Evolutionary conservation across 2,329 filamentous ascomycete genomes (phyloP), one percentile per base, ranked within the genome.

Genomic region (Colletotrichum brevisporum): DNA sequence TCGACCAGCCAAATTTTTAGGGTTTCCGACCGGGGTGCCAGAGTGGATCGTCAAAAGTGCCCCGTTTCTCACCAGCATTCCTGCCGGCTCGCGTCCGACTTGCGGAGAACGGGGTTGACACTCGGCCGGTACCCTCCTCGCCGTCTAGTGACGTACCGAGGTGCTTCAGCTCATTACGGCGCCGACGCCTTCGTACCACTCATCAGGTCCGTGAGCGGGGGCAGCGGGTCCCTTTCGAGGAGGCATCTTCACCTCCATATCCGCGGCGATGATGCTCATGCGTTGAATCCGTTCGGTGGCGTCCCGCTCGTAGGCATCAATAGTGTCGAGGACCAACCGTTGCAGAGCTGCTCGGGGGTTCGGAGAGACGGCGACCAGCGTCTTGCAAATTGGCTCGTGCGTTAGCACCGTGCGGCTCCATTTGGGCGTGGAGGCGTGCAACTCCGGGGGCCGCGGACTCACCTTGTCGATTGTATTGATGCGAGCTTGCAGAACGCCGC

Each of bases 391-490:
- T 50, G 69, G 61, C 52, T 21, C 56, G 45, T 61, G 65, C 68
- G 56, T 71, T 43, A 71, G 68, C 45, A 51, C 41, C 43, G 59
- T 65, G 64, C 59, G 51, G 41, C 18, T 59, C 21, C 43, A 36
- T 16, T 56, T 64, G 18, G 51, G 18, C 18, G 52, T 48, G 21
- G 36, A n/a, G 51, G 18, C 18, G 52, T 48, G 21, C 50, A n/a
- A 50, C n/a, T 27, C 21, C 55, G 43, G 50, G 18, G 24, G 31
- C 66, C 66, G 62, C 62, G 55, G 62, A 75, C 79, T 72, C 81
- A 91, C 90, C 77, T 89, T 88, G 74, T 96, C 92, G 68, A 97
- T 94, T 0, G 93, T 88, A 77, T 99, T 94, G 69, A 99, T 91
- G 31, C 94, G 88, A 8, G 94, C 94, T 72, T 94, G 86, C 12